These are phyloP conservation scores for Cyberlindnera petersonii DNA, from an alignment of 805 yeast genomes.

Conservation along the genomic window DNA sequence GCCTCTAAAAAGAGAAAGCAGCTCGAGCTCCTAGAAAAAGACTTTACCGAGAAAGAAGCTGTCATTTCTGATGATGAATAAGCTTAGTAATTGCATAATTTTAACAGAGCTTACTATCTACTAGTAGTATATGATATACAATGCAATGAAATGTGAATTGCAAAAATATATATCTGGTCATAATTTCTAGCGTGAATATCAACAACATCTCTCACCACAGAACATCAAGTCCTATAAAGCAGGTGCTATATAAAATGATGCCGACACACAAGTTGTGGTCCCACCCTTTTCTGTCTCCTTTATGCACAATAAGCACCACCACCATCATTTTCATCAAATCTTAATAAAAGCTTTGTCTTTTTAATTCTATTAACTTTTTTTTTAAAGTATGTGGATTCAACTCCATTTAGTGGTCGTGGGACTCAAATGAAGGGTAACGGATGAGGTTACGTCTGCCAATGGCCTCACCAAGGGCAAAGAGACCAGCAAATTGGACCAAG, in stretches of 20 bases:
- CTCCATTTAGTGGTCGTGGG: slow-evolving; percentile 27
- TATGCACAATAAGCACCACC: background rate
- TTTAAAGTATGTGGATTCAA: too few relatives aligned
- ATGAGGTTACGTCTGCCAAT: slow-evolving; percentile 92
- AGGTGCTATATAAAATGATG: background rate
- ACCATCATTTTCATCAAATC: background rate
- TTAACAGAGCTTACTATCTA: too few relatives aligned
- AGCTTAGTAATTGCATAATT: background rate
- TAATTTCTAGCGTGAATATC: slow-evolving; percentile 12
- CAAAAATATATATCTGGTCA: too few relatives aligned
- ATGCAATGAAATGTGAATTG: too few relatives aligned
- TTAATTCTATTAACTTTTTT: too few relatives aligned
- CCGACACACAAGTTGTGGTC: background rate
- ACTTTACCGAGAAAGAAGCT: slow-evolving; percentile 5
- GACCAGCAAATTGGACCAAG: slow-evolving; percentile 81
- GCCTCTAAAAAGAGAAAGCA: slow-evolving; percentile 61
- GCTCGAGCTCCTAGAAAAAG: slow-evolving; percentile 6
- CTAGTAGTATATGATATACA: too few relatives aligned
- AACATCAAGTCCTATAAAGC: slow-evolving; percentile 2
- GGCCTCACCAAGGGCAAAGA: slow-evolving; percentile 92
- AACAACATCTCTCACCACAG: background rate
- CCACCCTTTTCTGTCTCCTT: background rate
- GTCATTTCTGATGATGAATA: slow-evolving; percentile 10
- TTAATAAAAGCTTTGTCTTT: too few relatives aligned
- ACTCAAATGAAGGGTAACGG: slow-evolving; percentile 71